A percentile compares a stretch with the other conserved stretches of the same genome.
Evolutionary conservation across 192 early-diverging fungal species (phyloP).

Genomic region (Umbelopsis isabellina): DNA sequence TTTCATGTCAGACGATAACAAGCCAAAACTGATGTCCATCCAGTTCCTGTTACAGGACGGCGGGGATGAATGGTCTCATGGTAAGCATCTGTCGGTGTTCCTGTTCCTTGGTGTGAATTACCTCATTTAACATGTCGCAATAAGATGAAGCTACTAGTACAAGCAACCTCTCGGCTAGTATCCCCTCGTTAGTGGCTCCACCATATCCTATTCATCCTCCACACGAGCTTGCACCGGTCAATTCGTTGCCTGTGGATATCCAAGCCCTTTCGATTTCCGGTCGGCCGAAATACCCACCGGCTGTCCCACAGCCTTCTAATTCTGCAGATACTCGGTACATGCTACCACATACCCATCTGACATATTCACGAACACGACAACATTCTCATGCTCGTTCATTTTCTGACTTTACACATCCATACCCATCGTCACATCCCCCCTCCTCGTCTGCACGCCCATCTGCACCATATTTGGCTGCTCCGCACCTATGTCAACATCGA

Average conservation of each 20-base stretch:
- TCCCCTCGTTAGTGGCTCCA: neutral
- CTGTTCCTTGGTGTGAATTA: neutral
- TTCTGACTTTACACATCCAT: slow-evolving; percentile 47
- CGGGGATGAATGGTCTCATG: neutral
- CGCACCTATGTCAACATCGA: slow-evolving; percentile 32
- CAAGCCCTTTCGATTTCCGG: slow-evolving; percentile 27
- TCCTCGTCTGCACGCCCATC: slow-evolving; percentile 16
- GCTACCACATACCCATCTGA: slow-evolving; percentile 14
- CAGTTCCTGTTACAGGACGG: neutral
- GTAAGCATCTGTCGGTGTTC: neutral
- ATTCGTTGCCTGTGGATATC: slow-evolving; percentile 20
- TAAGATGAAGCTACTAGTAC: neutral
- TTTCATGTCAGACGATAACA: slow-evolving; percentile 28
- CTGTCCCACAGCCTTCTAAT: slow-evolving; percentile 7
- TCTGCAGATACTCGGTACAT: slow-evolving; percentile 18
- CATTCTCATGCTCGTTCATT: slow-evolving; percentile 41
- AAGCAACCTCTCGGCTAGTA: slow-evolving; percentile 9
- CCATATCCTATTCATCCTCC: slow-evolving; percentile 15
- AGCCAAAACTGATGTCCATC: neutral
- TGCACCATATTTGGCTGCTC: slow-evolving; percentile 16
- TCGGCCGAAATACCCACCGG: slow-evolving; percentile 18
- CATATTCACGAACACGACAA: slow-evolving; percentile 29
- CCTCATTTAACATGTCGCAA: too few species aligned
- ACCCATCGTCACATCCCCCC: slow-evolving; percentile 14
- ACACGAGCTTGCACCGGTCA: slow-evolving; percentile 2